Conservation (phyloP, 108 stramenopile genomes). For the Skeletonema tropicum region DNA sequence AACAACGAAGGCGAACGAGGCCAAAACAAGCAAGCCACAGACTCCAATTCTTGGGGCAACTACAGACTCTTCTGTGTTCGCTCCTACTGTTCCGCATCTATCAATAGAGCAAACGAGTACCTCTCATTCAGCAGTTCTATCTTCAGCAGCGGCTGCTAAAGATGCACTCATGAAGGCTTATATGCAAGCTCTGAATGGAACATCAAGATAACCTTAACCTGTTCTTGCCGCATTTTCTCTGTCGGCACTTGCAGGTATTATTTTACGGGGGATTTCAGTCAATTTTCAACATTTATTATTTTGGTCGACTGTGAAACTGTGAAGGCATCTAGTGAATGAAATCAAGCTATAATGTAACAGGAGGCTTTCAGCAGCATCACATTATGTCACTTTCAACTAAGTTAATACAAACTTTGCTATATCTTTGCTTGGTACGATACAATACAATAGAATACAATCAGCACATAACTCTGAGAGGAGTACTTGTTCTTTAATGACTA, state of each 20-base stretch:
- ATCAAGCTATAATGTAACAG: neutral
- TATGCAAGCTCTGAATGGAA: constrained; percentile 21
- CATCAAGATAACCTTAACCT: neutral
- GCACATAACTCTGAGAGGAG: no score
- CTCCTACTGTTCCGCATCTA: constrained; percentile 13
- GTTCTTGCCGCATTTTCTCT: no score
- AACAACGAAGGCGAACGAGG: neutral
- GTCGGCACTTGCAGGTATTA: no score
- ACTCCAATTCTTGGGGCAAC: constrained; percentile 1
- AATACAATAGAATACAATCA: no score
- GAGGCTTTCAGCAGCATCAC: constrained; percentile 22
- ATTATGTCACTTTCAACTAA: neutral
- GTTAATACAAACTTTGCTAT: neutral
- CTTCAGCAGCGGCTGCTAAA: constrained; percentile 29
- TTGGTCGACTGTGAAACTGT: neutral
- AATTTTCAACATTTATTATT: no score
- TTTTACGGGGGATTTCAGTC: no score
- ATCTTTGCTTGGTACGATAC: no score
- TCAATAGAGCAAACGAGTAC: neutral
- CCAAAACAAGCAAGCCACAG: neutral
- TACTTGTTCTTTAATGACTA: no score
- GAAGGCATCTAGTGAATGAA: neutral
- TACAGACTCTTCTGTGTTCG: constrained; percentile 7
- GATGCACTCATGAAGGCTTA: constrained; percentile 40
- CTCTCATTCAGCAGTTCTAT: neutral